phyloP scores from a whole-genome alignment of 2,329 filamentous ascomycete genomes.

The Diaporthe sp. region DNA sequence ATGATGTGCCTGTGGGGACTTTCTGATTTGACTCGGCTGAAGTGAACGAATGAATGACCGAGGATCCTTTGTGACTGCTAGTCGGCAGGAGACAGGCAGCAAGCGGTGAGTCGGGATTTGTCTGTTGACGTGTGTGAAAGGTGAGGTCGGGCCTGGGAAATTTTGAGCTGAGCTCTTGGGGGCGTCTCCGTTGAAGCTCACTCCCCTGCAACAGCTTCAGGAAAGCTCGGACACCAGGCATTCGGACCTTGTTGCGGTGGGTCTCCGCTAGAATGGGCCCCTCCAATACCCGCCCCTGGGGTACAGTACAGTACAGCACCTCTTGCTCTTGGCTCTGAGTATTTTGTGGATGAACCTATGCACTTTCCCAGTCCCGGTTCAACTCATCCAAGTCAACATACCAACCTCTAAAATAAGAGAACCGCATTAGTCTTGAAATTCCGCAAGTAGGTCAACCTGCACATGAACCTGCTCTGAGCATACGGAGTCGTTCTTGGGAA shows the following conservation, averaged over 20 bases:
- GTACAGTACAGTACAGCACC: background rate
- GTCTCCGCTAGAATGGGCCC: slow-evolving; percentile 33
- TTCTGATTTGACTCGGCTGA: background rate
- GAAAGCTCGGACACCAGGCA: slow-evolving; percentile 21
- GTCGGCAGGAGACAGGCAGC: background rate
- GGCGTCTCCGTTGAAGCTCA: slow-evolving; percentile 30
- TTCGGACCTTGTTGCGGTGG: background rate
- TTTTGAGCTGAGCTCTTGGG: slow-evolving; percentile 32
- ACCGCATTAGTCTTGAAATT: background rate
- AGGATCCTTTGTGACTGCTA: background rate
- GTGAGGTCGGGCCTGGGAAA: slow-evolving; percentile 30
- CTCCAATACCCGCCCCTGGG: slow-evolving; percentile 2
- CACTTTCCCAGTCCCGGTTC: background rate
- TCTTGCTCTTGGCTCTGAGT: background rate
- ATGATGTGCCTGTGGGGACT: slow-evolving; percentile 38
- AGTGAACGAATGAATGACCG: slow-evolving; percentile 18
- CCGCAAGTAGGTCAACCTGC: background rate
- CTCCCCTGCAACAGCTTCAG: slow-evolving; percentile 38
- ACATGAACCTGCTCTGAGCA: background rate
- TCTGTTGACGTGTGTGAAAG: slow-evolving; percentile 24
- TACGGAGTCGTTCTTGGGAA: too few species aligned
- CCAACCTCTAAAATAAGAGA: background rate
- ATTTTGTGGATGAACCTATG: background rate
- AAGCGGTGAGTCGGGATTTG: slow-evolving; percentile 18
- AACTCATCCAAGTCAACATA: background rate